These are phyloP conservation scores for Coelastrella sp. DNA, from an alignment of 139 green algal genomes.

Conservation along the genomic window DNA sequence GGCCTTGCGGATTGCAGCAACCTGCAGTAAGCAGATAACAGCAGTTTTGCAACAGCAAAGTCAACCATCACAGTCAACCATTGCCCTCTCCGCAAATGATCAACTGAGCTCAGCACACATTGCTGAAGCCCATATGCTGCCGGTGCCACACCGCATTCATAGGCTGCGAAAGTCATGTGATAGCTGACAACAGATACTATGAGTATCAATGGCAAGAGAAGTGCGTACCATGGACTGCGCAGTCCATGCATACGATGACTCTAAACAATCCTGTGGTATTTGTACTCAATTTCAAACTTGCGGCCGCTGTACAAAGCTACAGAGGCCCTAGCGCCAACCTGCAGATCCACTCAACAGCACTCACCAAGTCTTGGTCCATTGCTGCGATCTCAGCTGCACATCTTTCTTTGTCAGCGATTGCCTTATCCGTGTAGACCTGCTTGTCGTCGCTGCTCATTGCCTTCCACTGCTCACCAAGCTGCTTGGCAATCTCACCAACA, in stretches of 20 bases:
- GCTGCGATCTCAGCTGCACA: slow-evolving; percentile 25
- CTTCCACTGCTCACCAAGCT: slow-evolving; percentile 38
- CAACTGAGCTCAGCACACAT: background rate
- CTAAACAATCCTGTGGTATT: no score
- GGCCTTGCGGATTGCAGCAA: slow-evolving; percentile 3
- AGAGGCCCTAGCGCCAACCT: background rate
- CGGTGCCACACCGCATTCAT: no score
- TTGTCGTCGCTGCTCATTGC: slow-evolving; percentile 24
- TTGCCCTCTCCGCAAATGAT: background rate
- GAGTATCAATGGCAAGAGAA: no score
- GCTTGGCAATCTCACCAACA: slow-evolving; percentile 3
- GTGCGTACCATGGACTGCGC: no score
- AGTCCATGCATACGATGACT: no score
- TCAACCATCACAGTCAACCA: no score
- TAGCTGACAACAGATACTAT: no score
- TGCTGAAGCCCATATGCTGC: no score
- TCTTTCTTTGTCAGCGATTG: slow-evolving; percentile 27
- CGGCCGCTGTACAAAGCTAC: no score
- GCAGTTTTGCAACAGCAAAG: background rate
- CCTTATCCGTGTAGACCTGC: slow-evolving; percentile 9
- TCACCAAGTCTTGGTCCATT: slow-evolving; percentile 31
- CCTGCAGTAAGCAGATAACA: background rate
- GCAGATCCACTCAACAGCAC: background rate
- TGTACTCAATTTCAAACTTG: no score
- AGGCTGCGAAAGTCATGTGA: no score